Evolutionary conservation across 2,329 filamentous ascomycete species (phyloP), one percentile per base, ranked within the genome.

Genomic region (Ceratocystis papillata): DNA sequence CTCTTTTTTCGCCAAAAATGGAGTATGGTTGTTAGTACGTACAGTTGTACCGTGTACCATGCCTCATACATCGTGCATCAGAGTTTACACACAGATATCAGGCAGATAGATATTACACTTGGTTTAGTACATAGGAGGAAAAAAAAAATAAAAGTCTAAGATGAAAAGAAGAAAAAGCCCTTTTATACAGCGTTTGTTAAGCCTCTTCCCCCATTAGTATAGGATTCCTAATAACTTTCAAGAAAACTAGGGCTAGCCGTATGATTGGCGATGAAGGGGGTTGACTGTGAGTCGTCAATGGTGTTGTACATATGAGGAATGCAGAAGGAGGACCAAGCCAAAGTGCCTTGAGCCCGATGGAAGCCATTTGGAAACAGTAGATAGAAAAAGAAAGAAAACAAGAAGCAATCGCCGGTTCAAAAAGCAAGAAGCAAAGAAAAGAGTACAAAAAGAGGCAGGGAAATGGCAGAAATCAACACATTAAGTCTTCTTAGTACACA

Each of bases 401-500:
- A 41, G 53, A 59, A 59, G 55, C 55, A 37, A 45, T 57, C 41
- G 65, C 45, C 63, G 62, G 28, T 67, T 64, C 60, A 67, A 60
- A 60, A 64, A 44, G 44, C 64, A 61, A 55, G 37, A 5, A 61
- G 50, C 37, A 64, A 61, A 61, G 55, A 67, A 62, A 44, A 64
- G 41, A 17, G 62, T 20, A 50, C 48, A 30, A 25, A 67, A 62
- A 64, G 28, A 53, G 30, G 50, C n/a, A 64, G 62, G 60, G 28
- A 62, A 64, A 65, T 33, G 57, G 33, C 30, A 57, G 28, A 59
- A 50, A 65, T 22, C 37, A 61, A 50, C 46, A 62, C 20, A 30
- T 8, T 5, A 61, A 10, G 62, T 22, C 41, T 61, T 63, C 73
- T 79, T 90, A 93, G 79, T 93, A 92, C 73, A 88, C 87, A 81